Evolutionary conservation across 768 basidiomycete species (phyloP).

Genomic region (Gelatoporia subvermispora): DNA sequence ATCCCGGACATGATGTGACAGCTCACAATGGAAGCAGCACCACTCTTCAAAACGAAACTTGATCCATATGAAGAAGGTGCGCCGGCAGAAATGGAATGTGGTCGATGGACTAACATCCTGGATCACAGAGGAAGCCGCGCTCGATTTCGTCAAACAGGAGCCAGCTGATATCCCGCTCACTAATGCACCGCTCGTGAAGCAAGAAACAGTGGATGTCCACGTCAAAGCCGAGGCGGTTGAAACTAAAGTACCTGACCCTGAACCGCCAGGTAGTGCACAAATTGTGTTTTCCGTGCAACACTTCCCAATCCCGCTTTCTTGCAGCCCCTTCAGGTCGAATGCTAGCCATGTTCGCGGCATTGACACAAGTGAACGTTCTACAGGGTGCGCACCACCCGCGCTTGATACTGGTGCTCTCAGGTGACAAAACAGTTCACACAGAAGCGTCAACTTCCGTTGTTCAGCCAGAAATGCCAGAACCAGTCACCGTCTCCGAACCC

Average conservation of each 20-base stretch:
- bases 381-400: neutral
- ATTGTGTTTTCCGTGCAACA: neutral
- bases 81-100: neutral
- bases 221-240: constrained; percentile 8
- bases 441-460: neutral
- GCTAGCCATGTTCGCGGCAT: constrained; percentile 7
- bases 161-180: constrained; percentile 1
- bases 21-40: neutral
- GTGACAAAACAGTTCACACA: neutral
- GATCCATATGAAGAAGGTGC: constrained; percentile 23
- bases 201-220: neutral
- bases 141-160: constrained; percentile 8
- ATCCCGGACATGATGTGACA: neutral
- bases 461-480: neutral
- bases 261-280: neutral
- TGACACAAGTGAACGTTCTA: neutral
- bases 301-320: neutral
- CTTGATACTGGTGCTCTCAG: neutral
- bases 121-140: constrained; percentile 11
- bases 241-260: neutral
- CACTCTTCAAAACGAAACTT: constrained; percentile 7
- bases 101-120: no score
- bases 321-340: constrained; percentile 6
- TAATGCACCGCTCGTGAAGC: constrained; percentile 1
- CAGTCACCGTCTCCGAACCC: neutral